Base-by-base conservation (phyloP, 306 rosid species). In the Cyamopsis tetragonoloba region DNA sequence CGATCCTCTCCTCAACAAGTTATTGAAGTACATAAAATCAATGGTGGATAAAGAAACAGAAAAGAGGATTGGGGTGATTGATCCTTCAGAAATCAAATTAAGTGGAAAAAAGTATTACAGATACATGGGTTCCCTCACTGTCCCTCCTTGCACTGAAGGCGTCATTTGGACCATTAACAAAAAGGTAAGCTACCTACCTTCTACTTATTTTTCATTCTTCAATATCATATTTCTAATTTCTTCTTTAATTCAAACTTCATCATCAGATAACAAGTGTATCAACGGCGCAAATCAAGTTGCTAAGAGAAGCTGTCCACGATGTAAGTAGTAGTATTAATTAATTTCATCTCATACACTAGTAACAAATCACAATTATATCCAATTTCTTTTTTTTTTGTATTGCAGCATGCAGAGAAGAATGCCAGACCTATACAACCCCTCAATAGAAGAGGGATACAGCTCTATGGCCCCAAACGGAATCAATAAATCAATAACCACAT, bases 71-170 rank as follows among this genome's bases (percentile, higher is more conserved):
- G 96, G 95, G 13, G 46, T 66, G 74, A 7, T 83, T n/a, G 67
- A 85, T 75, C 95, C 96, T 2, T 55, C 61, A 24, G 68, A 72
- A 7, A 77, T 73, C 13, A 79, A 69, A 62, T 8, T 73, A 17
- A 64, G 70, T 48, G 87, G 85, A 35, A 80, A 77, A 34, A 86
- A 74, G 42, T 86, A 81, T 37, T 88, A 76, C 53, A 85, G 79
- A 74, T 91, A 91, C 58, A 35, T 76, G 32, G 97, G 97, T 0
- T 90, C 96, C 7, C 85, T 85, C 75, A 90, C 95, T 3, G 71
- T 72, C 54, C 96, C 95, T 76, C 96, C 96, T 51, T 87, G 96
- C 46, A 84, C 81, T 11, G 87, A 85, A 80, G 91, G 85, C 8
- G 91, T 91, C 68, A 70, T 82, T 78, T 88, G 97, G 96, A 73